Evolutionary conservation across 2,329 filamentous ascomycete species (phyloP).

Genomic region (Alternaria metachromatica): DNA sequence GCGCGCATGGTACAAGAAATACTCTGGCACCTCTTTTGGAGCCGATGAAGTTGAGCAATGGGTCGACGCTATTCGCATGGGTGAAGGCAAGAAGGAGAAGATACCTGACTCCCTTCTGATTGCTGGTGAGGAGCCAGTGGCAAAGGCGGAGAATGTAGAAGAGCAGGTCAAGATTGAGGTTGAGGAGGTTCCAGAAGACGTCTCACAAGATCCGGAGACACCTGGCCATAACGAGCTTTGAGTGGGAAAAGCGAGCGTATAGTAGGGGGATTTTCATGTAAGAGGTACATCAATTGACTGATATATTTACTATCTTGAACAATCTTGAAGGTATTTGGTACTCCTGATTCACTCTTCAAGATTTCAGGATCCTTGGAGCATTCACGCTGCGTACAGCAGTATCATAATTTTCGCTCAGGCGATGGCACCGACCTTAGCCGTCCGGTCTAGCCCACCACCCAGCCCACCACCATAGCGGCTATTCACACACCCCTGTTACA

Average conservation of each 20-base stretch:
- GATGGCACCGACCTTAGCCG: not conserved
- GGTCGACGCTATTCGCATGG: constrained; percentile 90
- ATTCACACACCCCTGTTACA: not conserved
- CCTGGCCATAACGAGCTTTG: constrained; percentile 37
- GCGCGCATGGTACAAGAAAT: constrained; percentile 83
- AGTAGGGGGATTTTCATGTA: not conserved
- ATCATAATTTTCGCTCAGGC: not conserved
- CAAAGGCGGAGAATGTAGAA: constrained; percentile 28
- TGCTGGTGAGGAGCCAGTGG: constrained; percentile 25
- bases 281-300: not conserved
- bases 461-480: not conserved
- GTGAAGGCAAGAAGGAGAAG: constrained; percentile 80
- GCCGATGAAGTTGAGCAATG: constrained; percentile 75
- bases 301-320: not conserved
- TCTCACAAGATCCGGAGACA: constrained; percentile 4
- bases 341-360: not conserved
- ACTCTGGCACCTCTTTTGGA: constrained; percentile 64
- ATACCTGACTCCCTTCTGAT: constrained; percentile 60
- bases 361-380: not conserved
- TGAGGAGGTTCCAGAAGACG: constrained; percentile 36
- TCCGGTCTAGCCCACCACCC: not conserved
- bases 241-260: not conserved
- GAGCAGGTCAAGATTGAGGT: constrained; percentile 43
- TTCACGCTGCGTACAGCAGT: not conserved
- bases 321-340: not conserved